Evolutionary conservation across 2,329 filamentous ascomycete species (phyloP).

Genomic region (Tympanopsis confertula): DNA sequence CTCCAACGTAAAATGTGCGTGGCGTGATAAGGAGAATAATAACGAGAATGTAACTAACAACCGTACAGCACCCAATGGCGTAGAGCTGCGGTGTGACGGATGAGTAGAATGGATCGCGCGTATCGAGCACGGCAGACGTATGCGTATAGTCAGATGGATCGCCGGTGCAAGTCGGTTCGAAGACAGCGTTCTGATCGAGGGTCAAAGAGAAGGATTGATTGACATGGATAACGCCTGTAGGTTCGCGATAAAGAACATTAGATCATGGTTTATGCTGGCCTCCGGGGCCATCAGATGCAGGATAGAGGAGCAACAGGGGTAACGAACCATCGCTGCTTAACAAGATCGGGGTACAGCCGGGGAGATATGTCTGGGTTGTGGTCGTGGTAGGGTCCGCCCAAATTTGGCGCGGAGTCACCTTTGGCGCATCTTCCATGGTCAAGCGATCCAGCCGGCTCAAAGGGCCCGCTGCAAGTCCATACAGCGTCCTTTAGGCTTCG

Average conservation of each 20-base stretch:
- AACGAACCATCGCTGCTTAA: slow-evolving; percentile 37
- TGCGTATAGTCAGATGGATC: slow-evolving; percentile 11
- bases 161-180: slow-evolving; percentile 27
- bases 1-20: slow-evolving; percentile 51
- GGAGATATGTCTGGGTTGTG: slow-evolving; percentile 15
- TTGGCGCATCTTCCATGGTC: neutral
- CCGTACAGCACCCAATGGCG: slow-evolving; percentile 50
- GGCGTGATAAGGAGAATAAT: slow-evolving; percentile 58
- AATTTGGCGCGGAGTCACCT: neutral
- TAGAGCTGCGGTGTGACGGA: slow-evolving; percentile 54
- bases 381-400: slow-evolving; percentile 8
- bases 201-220: slow-evolving; percentile 19
- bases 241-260: neutral
- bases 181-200: slow-evolving; percentile 27
- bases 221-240: neutral
- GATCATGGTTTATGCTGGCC: neutral
- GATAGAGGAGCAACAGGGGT: neutral
- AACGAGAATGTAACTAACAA: slow-evolving; percentile 54
- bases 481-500: too few species aligned
- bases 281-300: neutral
- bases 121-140: slow-evolving; percentile 35
- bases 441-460: too few species aligned
- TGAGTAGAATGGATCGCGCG: slow-evolving; percentile 51
- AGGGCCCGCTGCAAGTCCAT: too few species aligned
- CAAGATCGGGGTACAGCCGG: slow-evolving; percentile 45